These are phyloP conservation scores for Jacaranda copaia DNA, from an alignment of 257 asterid genomes.

Conservation along the genomic window DNA sequence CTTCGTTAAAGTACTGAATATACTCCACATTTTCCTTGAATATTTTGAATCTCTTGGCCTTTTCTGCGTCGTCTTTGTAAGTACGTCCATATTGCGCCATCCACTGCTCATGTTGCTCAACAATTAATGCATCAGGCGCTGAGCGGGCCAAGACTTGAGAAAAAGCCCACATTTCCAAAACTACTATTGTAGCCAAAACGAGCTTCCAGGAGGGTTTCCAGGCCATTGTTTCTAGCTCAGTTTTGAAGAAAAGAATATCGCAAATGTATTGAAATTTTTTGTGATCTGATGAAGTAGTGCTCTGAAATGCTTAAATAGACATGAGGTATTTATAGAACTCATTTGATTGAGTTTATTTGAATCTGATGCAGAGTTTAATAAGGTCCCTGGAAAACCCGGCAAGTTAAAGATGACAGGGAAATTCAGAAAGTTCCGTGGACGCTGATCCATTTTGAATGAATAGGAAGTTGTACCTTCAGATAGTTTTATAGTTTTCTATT, in stretches of 20 bases:
- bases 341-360: slow-evolving; percentile 9
- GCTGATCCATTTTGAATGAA: slow-evolving; percentile 12
- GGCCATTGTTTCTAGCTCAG: slow-evolving; percentile 34
- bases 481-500: background rate
- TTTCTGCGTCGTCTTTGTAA: slow-evolving; percentile 45
- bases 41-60: slow-evolving; percentile 43
- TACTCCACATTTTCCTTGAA: slow-evolving; percentile 47
- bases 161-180: slow-evolving; percentile 31
- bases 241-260: background rate
- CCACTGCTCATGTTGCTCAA: slow-evolving; percentile 47
- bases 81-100: slow-evolving; percentile 41
- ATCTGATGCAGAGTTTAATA: background rate
- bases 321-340: slow-evolving; percentile 34
- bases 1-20: slow-evolving; percentile 42
- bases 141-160: slow-evolving; percentile 40
- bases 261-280: background rate
- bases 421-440: slow-evolving; percentile 23
- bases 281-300: slow-evolving; percentile 3
- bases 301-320: background rate
- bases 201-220: slow-evolving; percentile 30
- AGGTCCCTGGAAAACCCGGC: slow-evolving; percentile 30
- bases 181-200: slow-evolving; percentile 26
- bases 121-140: slow-evolving; percentile 37
- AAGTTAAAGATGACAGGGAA: slow-evolving; percentile 13
- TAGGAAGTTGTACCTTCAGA: too few species aligned